phyloP scores from a whole-genome alignment of 1,139 yeast genomes.

The Candida frijolesensis region DNA sequence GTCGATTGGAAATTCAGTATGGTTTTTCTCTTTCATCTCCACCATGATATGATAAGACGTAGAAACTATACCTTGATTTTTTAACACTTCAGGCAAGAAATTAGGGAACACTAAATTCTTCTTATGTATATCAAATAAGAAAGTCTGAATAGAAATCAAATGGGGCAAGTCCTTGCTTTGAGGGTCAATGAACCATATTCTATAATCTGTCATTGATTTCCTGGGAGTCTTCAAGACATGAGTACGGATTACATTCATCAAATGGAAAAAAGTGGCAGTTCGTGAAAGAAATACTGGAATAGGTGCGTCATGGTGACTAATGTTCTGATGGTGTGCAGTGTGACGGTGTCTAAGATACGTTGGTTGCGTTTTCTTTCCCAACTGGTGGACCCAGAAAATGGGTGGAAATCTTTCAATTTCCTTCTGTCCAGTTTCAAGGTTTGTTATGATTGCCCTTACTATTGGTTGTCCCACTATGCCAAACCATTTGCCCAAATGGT shows the following conservation, averaged over 20 bases:
- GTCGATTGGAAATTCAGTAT: constrained; percentile 29
- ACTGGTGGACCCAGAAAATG: constrained; percentile 51
- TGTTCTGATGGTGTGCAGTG: constrained; percentile 14
- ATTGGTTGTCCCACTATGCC: constrained; percentile 52
- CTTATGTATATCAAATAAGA: constrained; percentile 32
- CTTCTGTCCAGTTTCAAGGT: constrained; percentile 36
- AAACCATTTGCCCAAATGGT: constrained; percentile 53
- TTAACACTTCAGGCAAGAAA: constrained; percentile 27
- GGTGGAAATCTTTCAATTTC: constrained; percentile 59
- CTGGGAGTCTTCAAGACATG: constrained; percentile 21
- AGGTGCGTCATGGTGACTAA: constrained; percentile 16
- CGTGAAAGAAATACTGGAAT: constrained; percentile 29
- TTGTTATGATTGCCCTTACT: constrained; percentile 44
- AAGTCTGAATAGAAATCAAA: constrained; percentile 26
- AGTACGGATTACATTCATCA: constrained; percentile 29
- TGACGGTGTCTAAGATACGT: constrained; percentile 16
- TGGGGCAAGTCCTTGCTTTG: constrained; percentile 27
- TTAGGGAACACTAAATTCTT: constrained; percentile 34
- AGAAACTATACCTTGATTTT: constrained; percentile 33
- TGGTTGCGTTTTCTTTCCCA: constrained; percentile 29
- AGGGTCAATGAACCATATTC: constrained; percentile 44
- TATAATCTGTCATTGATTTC: constrained; percentile 21
- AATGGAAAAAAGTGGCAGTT: constrained; percentile 37
- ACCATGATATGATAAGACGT: constrained; percentile 35
- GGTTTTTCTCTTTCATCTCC: constrained; percentile 30